These are phyloP conservation scores for Geranium brycei DNA, from an alignment of 345 rosid genomes.

Conservation along the genomic window DNA sequence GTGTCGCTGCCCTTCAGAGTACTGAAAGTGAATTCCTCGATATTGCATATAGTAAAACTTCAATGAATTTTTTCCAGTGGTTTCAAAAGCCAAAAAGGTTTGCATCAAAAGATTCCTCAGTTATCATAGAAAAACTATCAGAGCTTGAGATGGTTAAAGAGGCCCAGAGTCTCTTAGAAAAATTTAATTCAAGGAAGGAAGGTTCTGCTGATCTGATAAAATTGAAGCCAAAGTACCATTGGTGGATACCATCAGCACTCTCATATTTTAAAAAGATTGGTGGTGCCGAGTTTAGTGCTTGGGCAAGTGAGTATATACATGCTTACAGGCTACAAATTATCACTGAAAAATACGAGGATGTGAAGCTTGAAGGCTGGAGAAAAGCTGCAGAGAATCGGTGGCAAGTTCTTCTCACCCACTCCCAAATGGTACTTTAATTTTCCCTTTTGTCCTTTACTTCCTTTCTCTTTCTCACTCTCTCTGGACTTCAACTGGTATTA, in stretches of 20 bases:
- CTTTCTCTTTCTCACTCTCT: neutral
- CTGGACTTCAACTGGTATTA: neutral
- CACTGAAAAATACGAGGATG: conserved; percentile 30
- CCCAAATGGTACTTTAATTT: conserved; percentile 65
- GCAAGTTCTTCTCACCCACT: conserved; percentile 82
- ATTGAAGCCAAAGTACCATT: conserved; percentile 20
- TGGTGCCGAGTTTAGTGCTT: conserved; percentile 57
- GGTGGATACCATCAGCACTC: conserved; percentile 44
- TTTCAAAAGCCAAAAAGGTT: conserved; percentile 28
- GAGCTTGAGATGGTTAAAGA: conserved; percentile 55
- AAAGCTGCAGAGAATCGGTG: conserved; percentile 36
- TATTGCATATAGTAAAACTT: conserved; percentile 20
- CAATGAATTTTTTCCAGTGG: conserved; percentile 31
- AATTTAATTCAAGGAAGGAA: conserved; percentile 31
- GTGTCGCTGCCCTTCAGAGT: conserved; percentile 45
- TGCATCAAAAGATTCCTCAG: conserved; percentile 52
- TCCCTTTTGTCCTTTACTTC: conserved; percentile 5
- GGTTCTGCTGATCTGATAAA: conserved; percentile 14
- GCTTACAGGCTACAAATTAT: conserved; percentile 57
- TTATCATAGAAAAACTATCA: conserved; percentile 32
- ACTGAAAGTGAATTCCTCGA: conserved; percentile 44
- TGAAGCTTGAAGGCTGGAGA: conserved; percentile 76
- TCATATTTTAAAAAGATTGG: conserved; percentile 57
- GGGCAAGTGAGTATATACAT: conserved; percentile 63
- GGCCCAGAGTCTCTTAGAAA: conserved; percentile 40